Conservation (phyloP, 2,329 filamentous ascomycete genomes). For the Colletotrichum spaethianum region DNA sequence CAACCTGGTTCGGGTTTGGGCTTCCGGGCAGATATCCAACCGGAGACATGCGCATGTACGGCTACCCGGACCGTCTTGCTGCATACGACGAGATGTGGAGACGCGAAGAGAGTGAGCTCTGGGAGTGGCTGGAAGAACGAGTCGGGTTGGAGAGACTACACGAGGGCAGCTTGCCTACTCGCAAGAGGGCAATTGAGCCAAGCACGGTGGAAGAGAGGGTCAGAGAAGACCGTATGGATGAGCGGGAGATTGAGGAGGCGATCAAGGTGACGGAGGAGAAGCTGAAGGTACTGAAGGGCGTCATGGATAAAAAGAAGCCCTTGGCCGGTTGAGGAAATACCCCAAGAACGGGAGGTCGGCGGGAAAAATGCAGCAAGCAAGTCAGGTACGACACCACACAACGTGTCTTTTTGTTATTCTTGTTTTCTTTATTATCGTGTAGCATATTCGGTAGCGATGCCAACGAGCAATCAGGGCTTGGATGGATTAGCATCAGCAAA, state of each 20-base stretch:
- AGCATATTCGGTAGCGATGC: slow-evolving; percentile 39
- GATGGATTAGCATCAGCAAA: slow-evolving; percentile 28
- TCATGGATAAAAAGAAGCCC: slow-evolving; percentile 72
- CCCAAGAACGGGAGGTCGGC: slow-evolving; percentile 24
- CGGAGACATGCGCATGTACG: slow-evolving; percentile 54
- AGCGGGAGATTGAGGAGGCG: slow-evolving; percentile 82
- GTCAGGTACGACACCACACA: slow-evolving; percentile 40
- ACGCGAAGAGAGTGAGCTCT: slow-evolving; percentile 87
- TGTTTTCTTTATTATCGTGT: slow-evolving; percentile 32
- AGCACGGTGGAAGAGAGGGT: slow-evolving; percentile 73
- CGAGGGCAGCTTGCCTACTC: slow-evolving; percentile 55
- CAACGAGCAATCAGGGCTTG: slow-evolving; percentile 39
- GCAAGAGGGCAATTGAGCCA: slow-evolving; percentile 66
- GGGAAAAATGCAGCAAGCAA: slow-evolving; percentile 22
- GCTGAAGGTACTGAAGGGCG: slow-evolving; percentile 81
- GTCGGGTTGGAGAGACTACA: slow-evolving; percentile 77
- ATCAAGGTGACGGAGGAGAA: slow-evolving; percentile 91
- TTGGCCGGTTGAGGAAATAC: slow-evolving; percentile 34
- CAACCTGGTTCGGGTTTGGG: slow-evolving; percentile 80
- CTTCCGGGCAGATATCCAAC: slow-evolving; percentile 52
- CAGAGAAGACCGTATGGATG: slow-evolving; percentile 74
- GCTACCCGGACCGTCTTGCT: slow-evolving; percentile 76
- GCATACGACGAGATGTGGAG: slow-evolving; percentile 96
- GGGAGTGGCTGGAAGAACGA: slow-evolving; percentile 93
- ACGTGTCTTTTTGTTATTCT: slow-evolving; percentile 27